Conservation (phyloP, 768 basidiomycete species). For the Russula vinacea region DNA sequence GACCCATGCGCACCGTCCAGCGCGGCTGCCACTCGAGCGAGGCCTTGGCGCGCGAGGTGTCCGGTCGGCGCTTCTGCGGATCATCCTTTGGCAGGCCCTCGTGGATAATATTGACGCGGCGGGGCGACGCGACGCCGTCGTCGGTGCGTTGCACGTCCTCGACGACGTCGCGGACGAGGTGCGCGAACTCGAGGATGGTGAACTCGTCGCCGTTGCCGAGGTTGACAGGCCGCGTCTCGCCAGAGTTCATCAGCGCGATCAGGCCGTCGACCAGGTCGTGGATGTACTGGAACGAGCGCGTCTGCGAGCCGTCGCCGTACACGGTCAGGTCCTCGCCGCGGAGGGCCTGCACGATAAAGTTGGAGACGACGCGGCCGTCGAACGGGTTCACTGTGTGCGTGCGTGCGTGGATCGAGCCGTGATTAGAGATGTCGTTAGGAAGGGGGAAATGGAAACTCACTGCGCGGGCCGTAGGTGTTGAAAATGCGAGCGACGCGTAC, state of each 20-base stretch:
- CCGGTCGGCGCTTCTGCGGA: constrained; percentile 90
- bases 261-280: constrained; percentile 96
- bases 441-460: constrained; percentile 43
- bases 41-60: constrained; percentile 87
- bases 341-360: constrained; percentile 97
- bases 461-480: constrained; percentile 88
- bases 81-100: constrained; percentile 87
- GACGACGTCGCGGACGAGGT: constrained; percentile 87
- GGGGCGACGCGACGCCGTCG: constrained; percentile 54
- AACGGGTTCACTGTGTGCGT: constrained; percentile 81
- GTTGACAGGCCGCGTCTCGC: constrained; percentile 92
- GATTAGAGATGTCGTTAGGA: neutral
- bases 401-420: constrained; percentile 1
- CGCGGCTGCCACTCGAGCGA: constrained; percentile 84
- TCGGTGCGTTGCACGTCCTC: constrained; percentile 89
- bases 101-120: constrained; percentile 66
- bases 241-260: constrained; percentile 92
- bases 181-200: constrained; percentile 91
- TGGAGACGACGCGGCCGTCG: constrained; percentile 97
- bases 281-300: constrained; percentile 96
- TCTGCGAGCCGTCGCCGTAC: constrained; percentile 90
- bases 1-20: constrained; percentile 89
- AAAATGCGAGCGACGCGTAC: constrained; percentile 98
- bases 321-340: constrained; percentile 97
- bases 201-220: constrained; percentile 96